A percentile compares a stretch with the other conserved stretches of the same genome.
Conservation (phyloP, 73 alveolate genomes). For the Stentor coeruleus region DNA sequence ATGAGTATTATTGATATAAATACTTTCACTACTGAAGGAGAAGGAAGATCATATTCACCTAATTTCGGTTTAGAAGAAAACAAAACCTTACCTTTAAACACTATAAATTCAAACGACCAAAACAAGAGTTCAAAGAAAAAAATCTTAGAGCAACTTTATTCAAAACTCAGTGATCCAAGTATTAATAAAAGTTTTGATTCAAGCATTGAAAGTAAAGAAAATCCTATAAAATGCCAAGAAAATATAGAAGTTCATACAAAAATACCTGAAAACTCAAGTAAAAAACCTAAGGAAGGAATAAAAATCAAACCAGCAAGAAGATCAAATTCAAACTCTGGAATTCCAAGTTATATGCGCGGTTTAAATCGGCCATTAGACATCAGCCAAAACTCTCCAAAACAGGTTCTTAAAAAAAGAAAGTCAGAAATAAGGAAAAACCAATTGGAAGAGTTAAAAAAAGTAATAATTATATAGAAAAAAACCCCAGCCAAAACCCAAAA, state of each 20-base stretch:
- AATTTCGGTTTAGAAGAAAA: not conserved
- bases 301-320: not conserved
- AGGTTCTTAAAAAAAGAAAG: not conserved
- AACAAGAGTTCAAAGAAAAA: not conserved
- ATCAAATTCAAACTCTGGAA: not conserved
- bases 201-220: not conserved
- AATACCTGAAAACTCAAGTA: not conserved
- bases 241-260: not conserved
- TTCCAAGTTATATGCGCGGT: too few relatives aligned
- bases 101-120: not conserved
- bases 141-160: not conserved
- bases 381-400: conserved; percentile 1
- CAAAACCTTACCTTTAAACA: not conserved
- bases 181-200: not conserved
- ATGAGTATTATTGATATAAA: not conserved
- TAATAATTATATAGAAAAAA: not conserved
- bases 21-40: not conserved
- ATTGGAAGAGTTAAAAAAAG: not conserved
- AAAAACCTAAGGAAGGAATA: not conserved
- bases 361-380: too few relatives aligned
- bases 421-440: not conserved
- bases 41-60: not conserved
- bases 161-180: not conserved
- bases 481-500: not conserved
- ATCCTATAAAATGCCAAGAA: not conserved